Evolutionary conservation across 2,329 filamentous ascomycete genomes (phyloP).

Genomic region (Aureobasidium leucospermi): DNA sequence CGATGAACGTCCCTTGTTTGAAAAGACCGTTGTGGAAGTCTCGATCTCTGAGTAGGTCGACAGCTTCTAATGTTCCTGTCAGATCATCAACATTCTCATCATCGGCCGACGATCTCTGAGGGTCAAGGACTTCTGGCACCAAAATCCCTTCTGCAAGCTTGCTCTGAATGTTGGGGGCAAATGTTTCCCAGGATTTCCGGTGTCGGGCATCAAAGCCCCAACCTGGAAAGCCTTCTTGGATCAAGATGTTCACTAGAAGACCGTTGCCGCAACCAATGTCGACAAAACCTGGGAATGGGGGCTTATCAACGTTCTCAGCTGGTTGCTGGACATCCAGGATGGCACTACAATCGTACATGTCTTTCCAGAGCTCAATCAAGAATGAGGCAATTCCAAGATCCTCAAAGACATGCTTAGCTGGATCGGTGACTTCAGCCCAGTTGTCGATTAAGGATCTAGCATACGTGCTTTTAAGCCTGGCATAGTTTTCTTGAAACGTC

Average conservation of each 20-base stretch:
- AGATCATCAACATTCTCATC: neutral
- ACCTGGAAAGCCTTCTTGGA: constrained; percentile 71
- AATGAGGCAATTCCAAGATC: constrained; percentile 88
- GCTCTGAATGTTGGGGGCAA: constrained; percentile 45
- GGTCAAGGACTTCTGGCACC: constrained; percentile 45
- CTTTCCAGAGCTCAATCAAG: constrained; percentile 80
- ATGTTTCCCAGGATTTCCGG: constrained; percentile 77
- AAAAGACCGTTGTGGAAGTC: constrained; percentile 58
- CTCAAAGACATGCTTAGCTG: constrained; percentile 89
- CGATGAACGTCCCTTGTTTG: constrained; percentile 67
- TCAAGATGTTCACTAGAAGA: constrained; percentile 74
- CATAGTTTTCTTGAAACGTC: constrained; percentile 74
- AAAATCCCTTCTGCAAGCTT: constrained; percentile 54
- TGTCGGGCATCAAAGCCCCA: constrained; percentile 88
- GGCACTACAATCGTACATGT: constrained; percentile 57
- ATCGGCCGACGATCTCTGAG: neutral
- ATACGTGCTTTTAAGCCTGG: constrained; percentile 70
- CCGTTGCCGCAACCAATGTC: constrained; percentile 97
- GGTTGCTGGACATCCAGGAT: neutral
- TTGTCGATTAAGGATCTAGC: constrained; percentile 60
- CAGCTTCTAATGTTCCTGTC: neutral
- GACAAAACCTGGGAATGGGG: constrained; percentile 75
- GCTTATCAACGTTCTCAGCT: neutral
- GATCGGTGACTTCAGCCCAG: constrained; percentile 85
- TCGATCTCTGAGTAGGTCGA: neutral